Evolutionary conservation across 192 early-diverging fungal genomes (phyloP), one percentile per base, ranked within the genome.

Genomic region (Entrophospora sp.): DNA sequence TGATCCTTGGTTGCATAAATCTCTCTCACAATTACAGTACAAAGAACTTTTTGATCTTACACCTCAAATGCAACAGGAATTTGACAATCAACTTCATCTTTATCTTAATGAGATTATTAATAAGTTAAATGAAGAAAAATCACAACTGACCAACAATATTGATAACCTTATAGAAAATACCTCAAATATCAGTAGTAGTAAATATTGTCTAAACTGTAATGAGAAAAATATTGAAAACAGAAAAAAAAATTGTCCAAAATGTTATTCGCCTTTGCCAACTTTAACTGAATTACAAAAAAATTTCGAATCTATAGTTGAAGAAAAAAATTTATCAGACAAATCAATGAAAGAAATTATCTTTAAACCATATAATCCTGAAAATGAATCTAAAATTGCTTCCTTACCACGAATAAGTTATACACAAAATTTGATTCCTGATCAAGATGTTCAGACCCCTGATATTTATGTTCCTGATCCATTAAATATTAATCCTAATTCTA

Each of bases 51-150:
- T 49, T n/a, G 20, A 49, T 49, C 5, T 49, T n/a, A 49, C 12
- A n/a, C n/a, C n/a, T n/a, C n/a, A n/a, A n/a, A n/a, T n/a, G n/a
- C n/a, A n/a, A n/a, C n/a, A n/a, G n/a, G 24, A 10, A 10, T n/a
- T 52, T 20, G 24, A 52, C 49, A 52, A 52, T 10, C 14, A 52
- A 52, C 22, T 52, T n/a, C 25, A 52, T 52, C 10, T 20, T 24
- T 52, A 52, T 52, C 20, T 52, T 52, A 12, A 1, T 52, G 49
- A 43, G 1, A 43, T 43, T 43, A 12, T 43, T 43, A 43, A 12
- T 43, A n/a, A n/a, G 49, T 52, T 52, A 25, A n/a, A 10, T 25
- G 6, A 52, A 24, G 49, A 52, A 52, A 52, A 52, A 52, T 52
- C 22, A 52, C 22, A 10, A 10, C 10, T 27, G 10, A 5, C 49